Percentiles rank a stretch among this genome's conserved stretches.
Evolutionary conservation across 495 filamentous ascomycete genomes (phyloP).

Genomic region (Aspergillus bertholletiae): DNA sequence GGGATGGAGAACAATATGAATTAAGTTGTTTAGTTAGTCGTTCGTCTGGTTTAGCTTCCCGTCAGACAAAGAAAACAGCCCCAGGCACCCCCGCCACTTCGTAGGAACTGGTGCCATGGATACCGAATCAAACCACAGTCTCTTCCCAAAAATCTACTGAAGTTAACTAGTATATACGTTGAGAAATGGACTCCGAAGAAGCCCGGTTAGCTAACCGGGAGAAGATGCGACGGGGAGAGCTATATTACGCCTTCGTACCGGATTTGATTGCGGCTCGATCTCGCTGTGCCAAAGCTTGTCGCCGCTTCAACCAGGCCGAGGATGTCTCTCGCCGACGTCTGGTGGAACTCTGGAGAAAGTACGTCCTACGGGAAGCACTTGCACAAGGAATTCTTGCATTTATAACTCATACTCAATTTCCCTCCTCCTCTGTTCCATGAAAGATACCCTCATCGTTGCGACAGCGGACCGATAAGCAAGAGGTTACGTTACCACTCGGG

Average conservation of each 20-base stretch:
- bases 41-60: too few species aligned
- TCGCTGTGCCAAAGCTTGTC: slow-evolving; percentile 56
- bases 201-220: slow-evolving; percentile 19
- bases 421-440: too few species aligned
- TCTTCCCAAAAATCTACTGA: too few species aligned
- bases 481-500: background rate
- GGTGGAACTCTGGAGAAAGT: slow-evolving; percentile 74
- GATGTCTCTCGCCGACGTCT: slow-evolving; percentile 54
- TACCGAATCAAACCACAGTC: too few species aligned
- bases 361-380: too few species aligned
- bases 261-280: slow-evolving; percentile 53
- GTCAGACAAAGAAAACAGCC: too few species aligned
- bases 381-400: too few species aligned
- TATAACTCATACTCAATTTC: background rate
- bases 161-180: background rate
- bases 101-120: too few species aligned
- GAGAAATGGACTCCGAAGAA: background rate
- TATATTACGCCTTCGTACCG: slow-evolving; percentile 52
- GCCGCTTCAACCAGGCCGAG: slow-evolving; percentile 59
- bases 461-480: background rate
- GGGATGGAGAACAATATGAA: background rate
- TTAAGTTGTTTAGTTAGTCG: too few species aligned
- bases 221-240: slow-evolving; percentile 40
- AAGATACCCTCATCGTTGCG: background rate
- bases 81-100: too few species aligned